Percentiles rank a stretch among this genome's conserved stretches.
Conservation (phyloP, 208 protist genomes). For the Leishmania gerbilli region DNA sequence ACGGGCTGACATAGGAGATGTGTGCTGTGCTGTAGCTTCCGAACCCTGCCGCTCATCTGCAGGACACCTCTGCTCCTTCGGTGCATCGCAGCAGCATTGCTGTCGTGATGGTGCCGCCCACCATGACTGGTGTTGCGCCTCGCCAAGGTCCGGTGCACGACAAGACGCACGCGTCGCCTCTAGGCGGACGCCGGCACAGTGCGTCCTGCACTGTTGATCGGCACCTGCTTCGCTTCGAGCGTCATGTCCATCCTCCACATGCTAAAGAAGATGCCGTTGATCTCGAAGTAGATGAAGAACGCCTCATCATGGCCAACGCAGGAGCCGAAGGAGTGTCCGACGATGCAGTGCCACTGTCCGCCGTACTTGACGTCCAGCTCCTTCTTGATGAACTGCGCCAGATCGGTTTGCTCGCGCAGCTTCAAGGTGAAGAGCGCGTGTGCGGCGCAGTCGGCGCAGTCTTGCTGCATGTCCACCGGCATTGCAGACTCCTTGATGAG, state of each 20-base stretch:
- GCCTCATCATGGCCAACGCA: conserved; percentile 99
- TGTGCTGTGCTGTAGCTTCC: not conserved
- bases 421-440: conserved; percentile 62
- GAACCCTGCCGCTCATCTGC: not conserved
- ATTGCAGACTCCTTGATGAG: conserved; percentile 84
- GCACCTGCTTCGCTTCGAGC: conserved; percentile 3
- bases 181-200: not conserved
- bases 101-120: not conserved
- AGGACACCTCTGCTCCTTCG: not conserved
- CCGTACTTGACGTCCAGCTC: conserved; percentile 98
- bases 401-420: conserved; percentile 96
- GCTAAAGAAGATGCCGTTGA: conserved; percentile 98
- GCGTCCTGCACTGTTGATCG: not conserved
- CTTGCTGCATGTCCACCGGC: conserved; percentile 81
- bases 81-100: not conserved
- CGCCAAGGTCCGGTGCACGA: not conserved
- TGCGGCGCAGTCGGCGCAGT: conserved; percentile 86
- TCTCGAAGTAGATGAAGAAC: conserved; percentile 99
- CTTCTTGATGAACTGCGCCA: conserved; percentile 99
- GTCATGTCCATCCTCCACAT: conserved; percentile 92
- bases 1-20: not conserved
- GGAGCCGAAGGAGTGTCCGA: conserved; percentile 99
- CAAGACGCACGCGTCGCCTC: not conserved
- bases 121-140: not conserved
- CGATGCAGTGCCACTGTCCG: conserved; percentile 99